Percentiles rank a stretch among this genome's conserved stretches.
Evolutionary conservation across 2,329 filamentous ascomycete genomes (phyloP).

Genomic region (Diaporthe sp.): DNA sequence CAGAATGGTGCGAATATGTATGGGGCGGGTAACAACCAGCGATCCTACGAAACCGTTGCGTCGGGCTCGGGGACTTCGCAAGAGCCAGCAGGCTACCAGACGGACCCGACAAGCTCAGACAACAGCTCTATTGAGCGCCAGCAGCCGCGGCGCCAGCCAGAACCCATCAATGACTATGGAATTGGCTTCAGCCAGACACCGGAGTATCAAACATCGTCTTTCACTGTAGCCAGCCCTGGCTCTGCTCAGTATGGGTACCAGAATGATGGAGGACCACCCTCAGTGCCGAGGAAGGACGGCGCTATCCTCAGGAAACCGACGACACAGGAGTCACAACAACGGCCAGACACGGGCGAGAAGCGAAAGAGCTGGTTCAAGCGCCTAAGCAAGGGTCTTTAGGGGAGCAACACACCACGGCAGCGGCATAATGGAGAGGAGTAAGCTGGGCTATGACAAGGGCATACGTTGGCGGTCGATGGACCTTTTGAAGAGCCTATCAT

Average conservation of each 20-base stretch:
- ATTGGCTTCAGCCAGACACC: conserved; percentile 66
- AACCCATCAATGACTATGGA: conserved; percentile 75
- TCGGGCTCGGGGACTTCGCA: conserved; percentile 80
- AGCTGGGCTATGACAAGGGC: neutral
- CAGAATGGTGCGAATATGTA: conserved; percentile 62
- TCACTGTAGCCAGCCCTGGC: conserved; percentile 51
- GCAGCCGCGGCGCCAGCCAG: conserved; percentile 64
- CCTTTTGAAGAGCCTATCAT: neutral
- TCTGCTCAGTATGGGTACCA: conserved; percentile 42
- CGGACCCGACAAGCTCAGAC: conserved; percentile 88
- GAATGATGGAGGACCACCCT: conserved; percentile 45
- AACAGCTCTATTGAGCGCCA: conserved; percentile 90
- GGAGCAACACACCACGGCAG: neutral
- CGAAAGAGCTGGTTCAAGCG: conserved; percentile 91
- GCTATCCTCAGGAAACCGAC: conserved; percentile 46
- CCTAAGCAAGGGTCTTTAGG: conserved; percentile 74
- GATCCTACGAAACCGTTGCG: conserved; percentile 88
- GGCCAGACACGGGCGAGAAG: conserved; percentile 70
- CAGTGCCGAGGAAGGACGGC: conserved; percentile 52
- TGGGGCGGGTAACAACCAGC: conserved; percentile 74
- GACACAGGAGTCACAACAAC: conserved; percentile 41
- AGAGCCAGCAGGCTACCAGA: conserved; percentile 84
- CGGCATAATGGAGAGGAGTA: neutral
- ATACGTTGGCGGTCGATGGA: neutral
- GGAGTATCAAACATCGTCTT: conserved; percentile 57